phyloP scores from a whole-genome alignment of 192 early-diverging fungal genomes.

The Coemansia sp. region DNA sequence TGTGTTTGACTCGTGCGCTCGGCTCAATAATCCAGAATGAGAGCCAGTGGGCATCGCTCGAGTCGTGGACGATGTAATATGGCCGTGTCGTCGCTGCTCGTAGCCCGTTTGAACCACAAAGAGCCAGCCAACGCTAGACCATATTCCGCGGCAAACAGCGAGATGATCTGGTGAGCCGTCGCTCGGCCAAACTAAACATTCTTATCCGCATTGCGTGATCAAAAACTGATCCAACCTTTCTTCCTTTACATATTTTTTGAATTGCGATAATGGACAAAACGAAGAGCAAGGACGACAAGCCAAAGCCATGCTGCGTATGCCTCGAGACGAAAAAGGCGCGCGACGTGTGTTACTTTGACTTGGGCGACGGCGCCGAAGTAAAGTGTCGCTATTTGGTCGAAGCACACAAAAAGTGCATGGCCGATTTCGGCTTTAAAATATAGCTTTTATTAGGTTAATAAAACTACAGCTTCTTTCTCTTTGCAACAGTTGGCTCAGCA shows the following conservation, averaged over 20 bases:
- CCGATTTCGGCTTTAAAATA: conserved; percentile 91
- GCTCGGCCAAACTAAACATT: conserved; percentile 7
- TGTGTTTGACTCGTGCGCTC: conserved; percentile 12
- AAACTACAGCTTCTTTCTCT: conserved; percentile 34
- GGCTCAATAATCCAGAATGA: neutral
- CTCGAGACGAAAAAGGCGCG: conserved; percentile 90
- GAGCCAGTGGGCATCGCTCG: conserved; percentile 42
- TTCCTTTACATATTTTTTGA: neutral
- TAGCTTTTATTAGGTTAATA: conserved; percentile 21
- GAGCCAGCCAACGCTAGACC: conserved; percentile 8
- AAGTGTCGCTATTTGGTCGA: conserved; percentile 86
- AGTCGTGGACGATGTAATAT: conserved; percentile 33
- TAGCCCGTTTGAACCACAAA: conserved; percentile 17
- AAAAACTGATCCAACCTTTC: neutral
- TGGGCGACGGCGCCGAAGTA: conserved; percentile 71
- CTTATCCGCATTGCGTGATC: conserved; percentile 1
- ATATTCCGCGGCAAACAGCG: neutral
- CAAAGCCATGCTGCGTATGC: conserved; percentile 96
- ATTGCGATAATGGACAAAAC: neutral
- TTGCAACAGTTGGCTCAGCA: conserved; percentile 5
- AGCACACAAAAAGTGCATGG: conserved; percentile 88
- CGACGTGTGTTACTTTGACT: conserved; percentile 83
- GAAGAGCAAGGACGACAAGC: neutral
- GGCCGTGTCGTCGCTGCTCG: conserved; percentile 16
- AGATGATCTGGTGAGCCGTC: neutral